These are phyloP conservation scores for Schizothecium vesticola DNA, from an alignment of 495 filamentous ascomycete genomes.

Conservation along the genomic window DNA sequence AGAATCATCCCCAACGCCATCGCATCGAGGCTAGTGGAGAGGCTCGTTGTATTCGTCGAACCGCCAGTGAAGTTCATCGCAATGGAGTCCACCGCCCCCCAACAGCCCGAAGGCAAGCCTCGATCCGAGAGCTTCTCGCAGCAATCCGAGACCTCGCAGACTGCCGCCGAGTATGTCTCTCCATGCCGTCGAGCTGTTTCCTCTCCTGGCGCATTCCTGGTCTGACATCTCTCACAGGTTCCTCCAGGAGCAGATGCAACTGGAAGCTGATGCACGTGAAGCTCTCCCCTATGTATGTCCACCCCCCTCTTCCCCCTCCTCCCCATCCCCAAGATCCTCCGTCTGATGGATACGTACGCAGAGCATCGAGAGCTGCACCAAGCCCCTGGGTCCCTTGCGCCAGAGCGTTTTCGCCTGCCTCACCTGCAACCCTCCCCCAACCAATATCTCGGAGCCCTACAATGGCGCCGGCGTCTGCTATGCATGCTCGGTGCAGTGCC, in stretches of 20 bases:
- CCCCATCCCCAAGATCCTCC: neutral
- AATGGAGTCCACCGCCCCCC: neutral
- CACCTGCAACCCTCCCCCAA: conserved; percentile 81
- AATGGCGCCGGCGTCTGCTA: conserved; percentile 86
- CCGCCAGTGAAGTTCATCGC: neutral
- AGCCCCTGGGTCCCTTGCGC: conserved; percentile 76
- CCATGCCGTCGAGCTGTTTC: neutral
- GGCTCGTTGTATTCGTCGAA: neutral
- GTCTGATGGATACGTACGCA: conserved; percentile 26
- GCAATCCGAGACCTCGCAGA: conserved; percentile 67
- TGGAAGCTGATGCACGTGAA: conserved; percentile 93
- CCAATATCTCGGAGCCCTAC: conserved; percentile 55
- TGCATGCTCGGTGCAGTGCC: conserved; percentile 91
- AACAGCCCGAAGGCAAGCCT: conserved; percentile 15
- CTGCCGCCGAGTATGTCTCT: conserved; percentile 69
- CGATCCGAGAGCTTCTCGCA: conserved; percentile 59
- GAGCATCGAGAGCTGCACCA: conserved; percentile 90
- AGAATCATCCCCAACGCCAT: neutral
- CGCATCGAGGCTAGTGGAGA: neutral
- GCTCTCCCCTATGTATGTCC: conserved; percentile 74
- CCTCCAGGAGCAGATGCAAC: conserved; percentile 79
- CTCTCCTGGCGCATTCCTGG: neutral
- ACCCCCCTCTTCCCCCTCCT: neutral
- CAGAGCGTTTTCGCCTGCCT: conserved; percentile 86
- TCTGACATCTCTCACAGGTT: conserved; percentile 51